phyloP scores from a whole-genome alignment of 2,329 filamentous ascomycete species.

The Verticillium nonalfalfae region DNA sequence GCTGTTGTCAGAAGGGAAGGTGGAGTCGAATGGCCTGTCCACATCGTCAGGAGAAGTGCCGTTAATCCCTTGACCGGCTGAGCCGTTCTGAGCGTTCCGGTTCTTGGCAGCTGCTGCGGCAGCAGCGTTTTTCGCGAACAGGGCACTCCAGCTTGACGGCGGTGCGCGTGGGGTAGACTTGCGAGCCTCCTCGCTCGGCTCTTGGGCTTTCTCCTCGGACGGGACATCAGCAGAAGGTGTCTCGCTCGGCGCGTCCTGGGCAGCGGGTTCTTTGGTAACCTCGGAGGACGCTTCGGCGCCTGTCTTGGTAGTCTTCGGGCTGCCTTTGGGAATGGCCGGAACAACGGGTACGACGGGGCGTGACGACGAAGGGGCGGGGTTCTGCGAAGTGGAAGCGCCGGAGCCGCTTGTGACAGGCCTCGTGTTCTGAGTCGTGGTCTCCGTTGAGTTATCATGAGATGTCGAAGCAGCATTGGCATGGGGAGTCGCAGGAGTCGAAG shows the following conservation, averaged over 20 bases:
- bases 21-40: background rate
- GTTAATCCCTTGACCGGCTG: conserved; percentile 7
- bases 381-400: conserved; percentile 1
- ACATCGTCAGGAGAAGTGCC: conserved; percentile 1
- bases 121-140: conserved; percentile 25
- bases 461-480: background rate
- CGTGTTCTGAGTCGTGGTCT: conserved; percentile 12
- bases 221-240: conserved; percentile 3
- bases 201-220: conserved; percentile 2
- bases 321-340: conserved; percentile 36
- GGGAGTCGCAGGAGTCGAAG: background rate
- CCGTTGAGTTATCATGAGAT: conserved; percentile 1
- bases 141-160: conserved; percentile 32
- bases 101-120: conserved; percentile 10
- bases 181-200: conserved; percentile 5
- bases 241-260: conserved; percentile 8
- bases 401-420: conserved; percentile 9
- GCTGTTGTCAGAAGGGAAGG: background rate
- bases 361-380: background rate
- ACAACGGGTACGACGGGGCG: conserved; percentile 36
- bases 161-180: conserved; percentile 19
- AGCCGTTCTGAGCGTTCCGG: conserved; percentile 14
- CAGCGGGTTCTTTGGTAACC: conserved; percentile 16
- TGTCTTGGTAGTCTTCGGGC: conserved; percentile 18
- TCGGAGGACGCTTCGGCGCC: conserved; percentile 7